Percentiles rank a stretch among this genome's conserved stretches.
These are phyloP conservation scores for Talaromyces sp. DNA, from an alignment of 2,329 filamentous ascomycete genomes.

Conservation along the genomic window DNA sequence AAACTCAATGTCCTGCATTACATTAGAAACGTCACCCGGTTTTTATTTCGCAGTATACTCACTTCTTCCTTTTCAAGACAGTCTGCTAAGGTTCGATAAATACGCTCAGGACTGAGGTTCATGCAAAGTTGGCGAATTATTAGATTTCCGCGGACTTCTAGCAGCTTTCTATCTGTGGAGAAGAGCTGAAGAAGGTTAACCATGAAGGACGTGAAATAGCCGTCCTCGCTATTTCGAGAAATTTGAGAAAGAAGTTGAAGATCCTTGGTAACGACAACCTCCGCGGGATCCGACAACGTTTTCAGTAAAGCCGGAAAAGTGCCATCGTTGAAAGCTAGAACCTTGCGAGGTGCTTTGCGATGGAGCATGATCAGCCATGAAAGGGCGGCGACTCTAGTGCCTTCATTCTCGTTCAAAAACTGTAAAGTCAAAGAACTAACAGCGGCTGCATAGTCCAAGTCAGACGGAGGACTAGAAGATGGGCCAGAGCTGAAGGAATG, in stretches of 20 bases:
- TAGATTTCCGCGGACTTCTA: slow-evolving; percentile 89
- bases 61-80: slow-evolving; percentile 92
- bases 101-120: slow-evolving; percentile 87
- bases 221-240: slow-evolving; percentile 91
- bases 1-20: slow-evolving; percentile 76
- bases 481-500: slow-evolving; percentile 38
- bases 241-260: slow-evolving; percentile 92
- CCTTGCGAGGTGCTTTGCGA: slow-evolving; percentile 86
- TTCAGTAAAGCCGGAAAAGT: slow-evolving; percentile 95
- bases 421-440: slow-evolving; percentile 89
- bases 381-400: slow-evolving; percentile 85
- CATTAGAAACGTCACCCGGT: background rate
- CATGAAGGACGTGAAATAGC: slow-evolving; percentile 98
- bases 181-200: slow-evolving; percentile 92
- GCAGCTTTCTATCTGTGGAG: slow-evolving; percentile 82
- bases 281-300: slow-evolving; percentile 89
- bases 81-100: slow-evolving; percentile 91
- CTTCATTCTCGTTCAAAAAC: slow-evolving; percentile 95
- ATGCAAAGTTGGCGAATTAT: slow-evolving; percentile 95
- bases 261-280: slow-evolving; percentile 93
- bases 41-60: slow-evolving; percentile 10
- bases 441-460: slow-evolving; percentile 93
- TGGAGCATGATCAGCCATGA: slow-evolving; percentile 98
- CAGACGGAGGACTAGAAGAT: slow-evolving; percentile 46
- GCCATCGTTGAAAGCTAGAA: slow-evolving; percentile 92